Evolutionary conservation across 2,329 filamentous ascomycete genomes (phyloP), one percentile per base, ranked within the genome.

Genomic region (Emmonsiellopsis sp.): DNA sequence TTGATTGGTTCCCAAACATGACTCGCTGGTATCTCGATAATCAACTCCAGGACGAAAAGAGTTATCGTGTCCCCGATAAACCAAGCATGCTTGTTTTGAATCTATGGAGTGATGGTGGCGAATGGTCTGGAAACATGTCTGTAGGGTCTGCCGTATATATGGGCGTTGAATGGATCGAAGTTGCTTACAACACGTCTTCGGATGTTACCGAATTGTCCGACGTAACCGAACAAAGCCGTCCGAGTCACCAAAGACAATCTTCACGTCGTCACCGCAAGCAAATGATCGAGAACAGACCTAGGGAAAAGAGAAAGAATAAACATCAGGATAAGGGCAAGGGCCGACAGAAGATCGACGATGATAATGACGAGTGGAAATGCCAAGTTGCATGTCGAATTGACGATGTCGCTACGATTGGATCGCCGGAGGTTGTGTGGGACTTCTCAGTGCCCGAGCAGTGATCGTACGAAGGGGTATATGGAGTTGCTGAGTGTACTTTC

Each of bases 61-160:
- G 61, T 2, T 70, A 70, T 34, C 58, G 63, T 2, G 70, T 73
- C 1, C 71, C 71, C 1, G 58, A 63, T 44, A 55, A 63, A 31
- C 66, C 68, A 15, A 73, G 70, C 54, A 63, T 65, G 55, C 40
- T 74, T 13, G 63, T 69, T 13, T 53, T 74, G 47, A 74, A 73
- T 48, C 62, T 74, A 10, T 74, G 72, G 72, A 73, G 70, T 51
- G 66, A 73, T 55, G 72, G 72, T 0, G 69, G 70, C 0, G 16
- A 60, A 2, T 74, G 72, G 71, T 70, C 70, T 0, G 71, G 71
- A 2, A 70, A 72, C 53, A 66, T 74, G 65, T 58, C 52, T 1
- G 54, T 71, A 1, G 69, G 69, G 0, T 62, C 67, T 9, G 67
- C 63, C 51, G 68, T 71, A 2, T 64, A 63, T 40, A 59, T 73